Percentiles rank a stretch among this genome's conserved stretches.
Conservation (phyloP, 2,329 filamentous ascomycete genomes). For the Aureobasidium zeae region DNA sequence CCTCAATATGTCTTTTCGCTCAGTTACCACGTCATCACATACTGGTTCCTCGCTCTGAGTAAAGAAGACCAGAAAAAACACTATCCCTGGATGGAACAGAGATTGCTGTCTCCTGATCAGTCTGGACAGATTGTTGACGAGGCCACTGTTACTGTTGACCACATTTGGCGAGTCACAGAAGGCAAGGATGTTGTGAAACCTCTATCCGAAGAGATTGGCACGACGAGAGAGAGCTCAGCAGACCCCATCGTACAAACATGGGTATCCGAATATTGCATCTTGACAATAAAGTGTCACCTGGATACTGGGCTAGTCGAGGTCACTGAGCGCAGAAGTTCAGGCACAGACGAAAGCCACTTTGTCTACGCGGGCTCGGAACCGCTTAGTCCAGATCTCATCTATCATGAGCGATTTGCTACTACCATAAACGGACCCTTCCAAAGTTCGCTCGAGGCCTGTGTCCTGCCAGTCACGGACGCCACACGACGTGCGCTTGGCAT, state of each 20-base stretch:
- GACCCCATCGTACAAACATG: conserved; percentile 8
- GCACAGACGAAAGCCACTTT: conserved; percentile 16
- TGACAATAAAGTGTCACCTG: conserved; percentile 16
- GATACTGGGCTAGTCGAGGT: conserved; percentile 10
- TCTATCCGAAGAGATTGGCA: neutral
- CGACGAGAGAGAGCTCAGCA: conserved; percentile 2
- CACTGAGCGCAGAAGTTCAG: conserved; percentile 17
- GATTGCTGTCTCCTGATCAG: conserved; percentile 47
- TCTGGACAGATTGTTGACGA: conserved; percentile 80
- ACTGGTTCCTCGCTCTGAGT: conserved; percentile 90
- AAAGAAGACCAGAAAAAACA: conserved; percentile 79
- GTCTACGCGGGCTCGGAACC: conserved; percentile 4
- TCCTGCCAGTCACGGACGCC: conserved; percentile 19
- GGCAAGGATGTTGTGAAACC: conserved; percentile 12
- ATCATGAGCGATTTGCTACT: conserved; percentile 10
- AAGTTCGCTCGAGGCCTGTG: conserved; percentile 1
- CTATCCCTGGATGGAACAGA: conserved; percentile 51
- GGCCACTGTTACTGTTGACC: conserved; percentile 84
- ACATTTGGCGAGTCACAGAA: conserved; percentile 73
- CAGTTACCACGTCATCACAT: conserved; percentile 90
- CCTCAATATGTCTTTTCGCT: conserved; percentile 90
- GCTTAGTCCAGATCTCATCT: conserved; percentile 54
- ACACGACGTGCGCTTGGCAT: conserved; percentile 63
- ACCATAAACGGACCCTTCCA: conserved; percentile 16
- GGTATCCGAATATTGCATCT: conserved; percentile 17